Evolutionary conservation across 202 grass and related monocot genomes (phyloP).

Genomic region (Hordeum pubiflorum): DNA sequence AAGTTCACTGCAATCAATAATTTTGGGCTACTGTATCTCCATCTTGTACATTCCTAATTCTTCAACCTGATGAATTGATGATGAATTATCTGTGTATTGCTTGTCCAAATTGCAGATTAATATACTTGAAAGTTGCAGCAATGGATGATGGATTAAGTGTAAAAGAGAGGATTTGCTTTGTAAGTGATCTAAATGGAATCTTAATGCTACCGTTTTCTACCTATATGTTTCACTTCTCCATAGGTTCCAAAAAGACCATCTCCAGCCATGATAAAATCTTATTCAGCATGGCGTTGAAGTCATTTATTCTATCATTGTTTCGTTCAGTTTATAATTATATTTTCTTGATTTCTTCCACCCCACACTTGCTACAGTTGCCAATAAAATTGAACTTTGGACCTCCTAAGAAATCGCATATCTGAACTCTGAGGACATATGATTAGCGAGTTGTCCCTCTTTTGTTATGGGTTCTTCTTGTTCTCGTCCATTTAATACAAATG

Average conservation of each 20-base stretch:
- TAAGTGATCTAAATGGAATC: slow-evolving; percentile 43
- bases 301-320: background rate
- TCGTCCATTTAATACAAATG: background rate
- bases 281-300: background rate
- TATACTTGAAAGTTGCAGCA: slow-evolving; percentile 86
- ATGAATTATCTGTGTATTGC: slow-evolving; percentile 22
- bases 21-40: background rate
- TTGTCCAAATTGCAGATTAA: slow-evolving; percentile 57
- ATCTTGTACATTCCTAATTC: background rate
- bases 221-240: slow-evolving; percentile 21
- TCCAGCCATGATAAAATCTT: background rate
- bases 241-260: background rate
- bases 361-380: background rate
- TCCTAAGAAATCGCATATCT: background rate
- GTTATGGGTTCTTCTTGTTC: background rate
- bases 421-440: background rate
- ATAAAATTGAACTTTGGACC: background rate
- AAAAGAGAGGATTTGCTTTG: slow-evolving; percentile 92
- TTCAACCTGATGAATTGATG: slow-evolving; percentile 15
- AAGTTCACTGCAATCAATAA: background rate
- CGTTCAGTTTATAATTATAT: background rate
- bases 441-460: background rate
- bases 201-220: slow-evolving; percentile 4
- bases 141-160: slow-evolving; percentile 83
- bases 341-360: background rate